phyloP scores from a whole-genome alignment of 2,329 filamentous ascomycete species.

The Aureobasidium mangrovei region DNA sequence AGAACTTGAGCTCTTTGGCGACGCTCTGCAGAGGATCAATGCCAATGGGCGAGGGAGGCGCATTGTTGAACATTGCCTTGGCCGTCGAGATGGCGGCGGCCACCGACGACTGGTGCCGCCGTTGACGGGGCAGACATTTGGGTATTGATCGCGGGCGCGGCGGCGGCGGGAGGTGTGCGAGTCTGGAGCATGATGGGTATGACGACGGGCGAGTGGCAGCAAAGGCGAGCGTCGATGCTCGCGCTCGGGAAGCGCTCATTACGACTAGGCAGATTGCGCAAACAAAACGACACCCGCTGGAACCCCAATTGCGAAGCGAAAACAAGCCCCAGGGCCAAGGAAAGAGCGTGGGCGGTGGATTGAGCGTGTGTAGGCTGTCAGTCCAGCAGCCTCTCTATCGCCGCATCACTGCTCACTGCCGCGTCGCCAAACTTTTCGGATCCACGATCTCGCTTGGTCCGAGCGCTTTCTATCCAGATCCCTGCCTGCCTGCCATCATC shows the following conservation, averaged over 20 bases:
- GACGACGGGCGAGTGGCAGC: conserved; percentile 11
- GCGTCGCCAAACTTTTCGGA: background rate
- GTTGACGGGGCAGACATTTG: conserved; percentile 5
- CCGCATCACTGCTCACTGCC: background rate
- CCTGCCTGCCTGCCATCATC: background rate
- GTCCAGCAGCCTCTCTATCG: background rate
- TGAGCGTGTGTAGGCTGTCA: background rate
- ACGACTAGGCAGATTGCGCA: conserved; percentile 11
- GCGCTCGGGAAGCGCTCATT: conserved; percentile 27
- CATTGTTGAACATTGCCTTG: conserved; percentile 62
- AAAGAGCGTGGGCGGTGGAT: conserved; percentile 10
- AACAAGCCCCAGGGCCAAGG: background rate
- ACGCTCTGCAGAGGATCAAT: conserved; percentile 85
- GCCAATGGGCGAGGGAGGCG: conserved; percentile 53
- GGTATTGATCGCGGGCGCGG: conserved; percentile 15
- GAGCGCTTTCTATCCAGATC: background rate
- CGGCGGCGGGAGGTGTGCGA: background rate
- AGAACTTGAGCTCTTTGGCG: conserved; percentile 91
- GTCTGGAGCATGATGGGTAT: conserved; percentile 6
- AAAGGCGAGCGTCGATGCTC: conserved; percentile 27
- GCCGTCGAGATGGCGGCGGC: conserved; percentile 61
- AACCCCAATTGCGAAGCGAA: conserved; percentile 2
- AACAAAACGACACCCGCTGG: conserved; percentile 7
- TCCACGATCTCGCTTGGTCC: background rate
- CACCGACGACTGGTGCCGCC: conserved; percentile 51